A percentile compares a stretch with the other conserved stretches of the same genome.
Conservation (phyloP, 2,329 filamentous ascomycete species). For the Daldinia sp. region DNA sequence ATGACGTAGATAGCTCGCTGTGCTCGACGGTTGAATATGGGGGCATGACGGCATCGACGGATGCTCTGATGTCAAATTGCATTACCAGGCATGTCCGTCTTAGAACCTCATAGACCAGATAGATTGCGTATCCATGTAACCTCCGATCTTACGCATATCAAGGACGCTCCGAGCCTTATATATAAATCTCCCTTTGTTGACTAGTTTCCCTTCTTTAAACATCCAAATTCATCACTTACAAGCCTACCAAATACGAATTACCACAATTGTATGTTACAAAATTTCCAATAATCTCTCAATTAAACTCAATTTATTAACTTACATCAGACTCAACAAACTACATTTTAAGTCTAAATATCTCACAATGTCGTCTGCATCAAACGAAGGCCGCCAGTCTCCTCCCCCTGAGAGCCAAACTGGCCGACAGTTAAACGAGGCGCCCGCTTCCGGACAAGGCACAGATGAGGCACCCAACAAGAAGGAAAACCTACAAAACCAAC, state of each 20-base stretch:
- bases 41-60: conserved; percentile 41
- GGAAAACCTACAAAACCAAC: conserved; percentile 64
- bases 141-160: conserved; percentile 23
- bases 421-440: conserved; percentile 70
- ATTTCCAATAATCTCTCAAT: too few relatives aligned
- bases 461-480: conserved; percentile 67
- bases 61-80: conserved; percentile 40
- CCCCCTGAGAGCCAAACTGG: conserved; percentile 75
- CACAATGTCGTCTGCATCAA: conserved; percentile 69
- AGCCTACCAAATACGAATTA: neutral
- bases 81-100: conserved; percentile 16
- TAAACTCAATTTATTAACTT: neutral
- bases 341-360: conserved; percentile 27
- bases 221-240: neutral
- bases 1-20: conserved; percentile 38
- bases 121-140: conserved; percentile 11
- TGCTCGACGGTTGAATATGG: conserved; percentile 30
- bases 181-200: conserved; percentile 27
- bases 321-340: too few relatives aligned
- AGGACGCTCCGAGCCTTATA: conserved; percentile 19
- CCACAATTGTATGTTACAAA: neutral
- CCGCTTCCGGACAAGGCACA: conserved; percentile 69
- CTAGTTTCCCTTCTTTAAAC: neutral
- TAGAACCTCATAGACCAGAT: conserved; percentile 12
- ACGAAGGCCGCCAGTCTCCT: conserved; percentile 81